phyloP scores from a whole-genome alignment of 78 protist species.

The Dictyostelium capitatum region DNA sequence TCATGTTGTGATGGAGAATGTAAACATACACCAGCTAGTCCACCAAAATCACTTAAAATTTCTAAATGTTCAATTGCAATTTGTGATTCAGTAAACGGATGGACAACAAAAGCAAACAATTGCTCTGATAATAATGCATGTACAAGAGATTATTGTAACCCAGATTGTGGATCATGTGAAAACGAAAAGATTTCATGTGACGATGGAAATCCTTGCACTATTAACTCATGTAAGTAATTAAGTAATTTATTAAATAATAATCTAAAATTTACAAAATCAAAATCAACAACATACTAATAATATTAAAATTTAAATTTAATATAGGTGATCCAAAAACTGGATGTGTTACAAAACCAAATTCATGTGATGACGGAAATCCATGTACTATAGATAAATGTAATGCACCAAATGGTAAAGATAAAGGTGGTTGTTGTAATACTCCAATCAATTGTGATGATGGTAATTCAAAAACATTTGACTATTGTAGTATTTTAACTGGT shows the following conservation, averaged over 20 bases:
- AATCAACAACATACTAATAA: no score
- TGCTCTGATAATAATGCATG: slow-evolving; percentile 27
- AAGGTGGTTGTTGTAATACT: slow-evolving; percentile 12
- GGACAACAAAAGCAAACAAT: background rate
- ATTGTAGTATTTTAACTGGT: background rate
- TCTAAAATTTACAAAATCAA: background rate
- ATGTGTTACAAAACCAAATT: background rate
- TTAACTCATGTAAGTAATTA: no score
- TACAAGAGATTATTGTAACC: slow-evolving; percentile 37
- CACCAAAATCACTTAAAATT: slow-evolving; percentile 19
- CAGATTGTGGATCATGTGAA: background rate
- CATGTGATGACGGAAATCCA: slow-evolving; percentile 44
- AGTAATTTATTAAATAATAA: background rate
- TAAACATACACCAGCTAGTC: background rate
- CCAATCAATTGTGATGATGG: slow-evolving; percentile 49
- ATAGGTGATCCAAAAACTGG: background rate
- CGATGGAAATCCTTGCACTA: no score
- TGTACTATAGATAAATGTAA: slow-evolving; percentile 52
- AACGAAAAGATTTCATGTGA: background rate
- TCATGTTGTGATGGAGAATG: slow-evolving; percentile 13
- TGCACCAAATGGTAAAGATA: slow-evolving; percentile 27
- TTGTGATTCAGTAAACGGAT: slow-evolving; percentile 2
- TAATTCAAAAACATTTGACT: slow-evolving; percentile 40
- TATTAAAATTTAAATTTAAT: background rate
- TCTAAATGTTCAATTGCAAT: slow-evolving; percentile 8